Percentiles rank a stretch among this genome's conserved stretches.
Evolutionary conservation across 1,284 basidiomycete genomes (phyloP).

Genomic region (Veloporphyrellus conicus): DNA sequence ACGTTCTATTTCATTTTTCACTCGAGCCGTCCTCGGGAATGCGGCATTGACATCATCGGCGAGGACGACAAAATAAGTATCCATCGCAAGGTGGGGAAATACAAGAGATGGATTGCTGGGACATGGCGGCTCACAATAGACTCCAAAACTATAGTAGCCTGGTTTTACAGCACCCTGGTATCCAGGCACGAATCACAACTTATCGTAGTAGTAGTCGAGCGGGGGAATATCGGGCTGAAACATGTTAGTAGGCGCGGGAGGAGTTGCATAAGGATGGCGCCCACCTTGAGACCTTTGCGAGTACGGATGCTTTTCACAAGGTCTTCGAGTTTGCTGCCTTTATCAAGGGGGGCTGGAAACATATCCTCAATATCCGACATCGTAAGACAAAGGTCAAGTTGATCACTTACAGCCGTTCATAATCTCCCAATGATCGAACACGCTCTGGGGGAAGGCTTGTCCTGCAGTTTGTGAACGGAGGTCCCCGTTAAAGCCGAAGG

Average conservation of each 20-base stretch:
- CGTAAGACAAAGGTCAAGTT: slow-evolving; percentile 15
- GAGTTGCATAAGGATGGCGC: slow-evolving; percentile 3
- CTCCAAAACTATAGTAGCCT: slow-evolving; percentile 7
- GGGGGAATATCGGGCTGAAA: slow-evolving; percentile 76
- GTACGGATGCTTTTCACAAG: slow-evolving; percentile 80
- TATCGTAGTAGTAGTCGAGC: slow-evolving; percentile 90
- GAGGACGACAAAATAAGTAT: too few species aligned
- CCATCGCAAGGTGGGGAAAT: neutral
- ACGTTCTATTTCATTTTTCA: too few species aligned
- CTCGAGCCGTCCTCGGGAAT: too few species aligned
- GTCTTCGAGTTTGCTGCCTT: slow-evolving; percentile 87
- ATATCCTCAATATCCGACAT: slow-evolving; percentile 7
- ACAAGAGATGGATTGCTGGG: slow-evolving; percentile 11
- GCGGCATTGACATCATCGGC: too few species aligned
- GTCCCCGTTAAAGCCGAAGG: slow-evolving; percentile 98
- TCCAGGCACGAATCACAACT: slow-evolving; percentile 45
- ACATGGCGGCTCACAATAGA: slow-evolving; percentile 19
- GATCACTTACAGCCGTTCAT: slow-evolving; percentile 71
- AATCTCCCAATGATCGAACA: slow-evolving; percentile 90
- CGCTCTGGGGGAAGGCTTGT: slow-evolving; percentile 96
- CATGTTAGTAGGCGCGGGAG: slow-evolving; percentile 9
- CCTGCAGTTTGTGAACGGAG: slow-evolving; percentile 90
- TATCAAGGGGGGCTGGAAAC: slow-evolving; percentile 61
- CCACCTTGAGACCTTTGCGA: slow-evolving; percentile 90
- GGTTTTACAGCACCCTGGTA: slow-evolving; percentile 6